Percentiles rank a stretch among this genome's conserved stretches.
phyloP scores from a whole-genome alignment of 2,329 filamentous ascomycete species.

The Didymella glomerata region DNA sequence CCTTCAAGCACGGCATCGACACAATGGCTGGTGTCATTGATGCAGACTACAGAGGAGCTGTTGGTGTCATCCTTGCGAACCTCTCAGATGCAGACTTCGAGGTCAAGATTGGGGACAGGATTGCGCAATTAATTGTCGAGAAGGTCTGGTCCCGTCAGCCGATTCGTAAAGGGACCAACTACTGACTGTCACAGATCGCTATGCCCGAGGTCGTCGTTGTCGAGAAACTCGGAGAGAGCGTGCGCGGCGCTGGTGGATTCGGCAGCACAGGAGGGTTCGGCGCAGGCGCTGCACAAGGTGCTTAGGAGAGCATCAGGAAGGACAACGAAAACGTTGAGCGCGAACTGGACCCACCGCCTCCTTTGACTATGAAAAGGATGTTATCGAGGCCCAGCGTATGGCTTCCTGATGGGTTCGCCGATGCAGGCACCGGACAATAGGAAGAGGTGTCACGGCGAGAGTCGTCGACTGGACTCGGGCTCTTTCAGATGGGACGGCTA shows the following conservation, averaged over 20 bases:
- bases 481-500: neutral
- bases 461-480: neutral
- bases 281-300: conserved; percentile 10
- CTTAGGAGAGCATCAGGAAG: neutral
- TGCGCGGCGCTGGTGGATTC: conserved; percentile 79
- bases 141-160: conserved; percentile 59
- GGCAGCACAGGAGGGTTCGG: conserved; percentile 53
- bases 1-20: conserved; percentile 94
- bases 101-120: conserved; percentile 84
- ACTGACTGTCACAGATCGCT: conserved; percentile 68
- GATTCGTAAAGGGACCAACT: neutral
- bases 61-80: conserved; percentile 96
- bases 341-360: neutral
- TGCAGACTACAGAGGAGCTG: conserved; percentile 92
- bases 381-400: neutral
- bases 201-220: conserved; percentile 94
- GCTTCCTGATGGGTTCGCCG: neutral
- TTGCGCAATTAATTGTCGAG: conserved; percentile 94
- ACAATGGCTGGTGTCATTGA: conserved; percentile 97
- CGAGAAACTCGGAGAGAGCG: conserved; percentile 85
- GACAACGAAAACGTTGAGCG: neutral
- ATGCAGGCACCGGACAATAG: neutral
- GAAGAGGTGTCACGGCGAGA: neutral
- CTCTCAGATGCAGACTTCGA: conserved; percentile 82
- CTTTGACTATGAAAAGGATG: neutral